Base-by-base conservation (phyloP, 306 rosid species). In the Cicer judaicum region DNA sequence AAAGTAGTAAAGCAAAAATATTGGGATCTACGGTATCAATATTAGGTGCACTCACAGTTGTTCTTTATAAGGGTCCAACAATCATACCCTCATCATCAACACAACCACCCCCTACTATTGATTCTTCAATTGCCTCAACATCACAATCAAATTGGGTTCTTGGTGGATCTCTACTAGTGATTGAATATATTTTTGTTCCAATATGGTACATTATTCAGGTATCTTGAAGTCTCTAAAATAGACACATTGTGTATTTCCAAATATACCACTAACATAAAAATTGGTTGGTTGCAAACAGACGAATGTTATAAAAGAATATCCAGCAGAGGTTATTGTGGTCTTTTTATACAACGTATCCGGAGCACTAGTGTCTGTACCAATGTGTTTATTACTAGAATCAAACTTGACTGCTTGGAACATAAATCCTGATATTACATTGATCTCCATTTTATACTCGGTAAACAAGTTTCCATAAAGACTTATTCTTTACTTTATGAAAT, bases 201-300 rank as follows among this genome's bases (percentile, higher is more conserved):
- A 46, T 52, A 1, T 86, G 84, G 83, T 84, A 67, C 77, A 88
- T 88, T 63, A 40, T 88, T 68, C 92, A 86, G 87, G 89, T 82
- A 72, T 54, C 5, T 0, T 48, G 10, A 41, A 50, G 4, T 38
- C 50, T 12, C 15, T 13, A 7, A 0, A 50, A 1, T 19, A 19
- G 21, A 19, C 1, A 10, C 63, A 62, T n/a, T 14, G 7, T 64
- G n/a, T 41, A 8, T 64, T 39, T 64, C n/a, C 9, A 18, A 19
- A 47, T 71, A 16, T 16, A 55, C 40, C 46, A 39, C 68, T 64
- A 47, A 44, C 18, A 59, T 9, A 5, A 42, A 12, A 10, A 40
- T 80, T 52, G 68, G 76, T 29, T 60, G 43, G 14, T 16, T 80
- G 46, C 42, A 40, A 68, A 61, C 77, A 80, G 84, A 63, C 84